Evolutionary conservation across 2,329 filamentous ascomycete genomes (phyloP).

Genomic region (Curvularia sp.): DNA sequence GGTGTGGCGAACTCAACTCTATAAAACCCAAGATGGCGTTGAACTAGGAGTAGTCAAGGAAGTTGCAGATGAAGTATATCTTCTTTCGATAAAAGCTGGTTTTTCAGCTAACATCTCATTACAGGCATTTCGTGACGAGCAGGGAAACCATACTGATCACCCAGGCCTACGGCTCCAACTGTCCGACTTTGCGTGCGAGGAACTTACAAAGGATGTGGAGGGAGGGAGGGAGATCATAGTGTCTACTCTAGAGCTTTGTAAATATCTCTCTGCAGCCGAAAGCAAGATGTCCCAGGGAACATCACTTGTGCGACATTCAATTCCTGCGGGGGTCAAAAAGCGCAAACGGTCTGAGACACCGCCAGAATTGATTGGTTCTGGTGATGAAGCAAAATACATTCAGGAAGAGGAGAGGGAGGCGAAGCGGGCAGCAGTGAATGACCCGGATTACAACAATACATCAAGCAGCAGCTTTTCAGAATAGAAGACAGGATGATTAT

Average conservation of each 20-base stretch:
- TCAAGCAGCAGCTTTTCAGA: neutral
- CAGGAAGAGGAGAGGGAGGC: slow-evolving; percentile 26
- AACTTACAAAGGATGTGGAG: slow-evolving; percentile 6
- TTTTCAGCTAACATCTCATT: slow-evolving; percentile 11
- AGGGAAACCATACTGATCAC: slow-evolving; percentile 19
- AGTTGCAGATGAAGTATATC: neutral
- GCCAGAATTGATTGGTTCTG: slow-evolving; percentile 20
- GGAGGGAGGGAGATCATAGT: slow-evolving; percentile 1
- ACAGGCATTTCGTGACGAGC: slow-evolving; percentile 35
- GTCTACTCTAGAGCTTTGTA: slow-evolving; percentile 2
- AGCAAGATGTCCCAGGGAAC: neutral
- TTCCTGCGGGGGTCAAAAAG: slow-evolving; percentile 18
- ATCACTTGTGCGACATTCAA: neutral
- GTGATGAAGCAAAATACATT: slow-evolving; percentile 24
- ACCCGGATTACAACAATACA: slow-evolving; percentile 14
- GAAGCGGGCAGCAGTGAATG: slow-evolving; percentile 18
- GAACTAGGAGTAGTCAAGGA: neutral
- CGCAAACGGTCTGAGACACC: slow-evolving; percentile 24
- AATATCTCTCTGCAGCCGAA: slow-evolving; percentile 9
- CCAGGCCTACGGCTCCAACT: slow-evolving; percentile 3
- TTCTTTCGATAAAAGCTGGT: neutral
- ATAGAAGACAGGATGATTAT: neutral
- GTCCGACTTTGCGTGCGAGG: neutral
- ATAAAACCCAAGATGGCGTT: neutral
- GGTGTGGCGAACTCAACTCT: neutral